Conservation (phyloP, 345 rosid species). For the Eucalyptus marginata region DNA sequence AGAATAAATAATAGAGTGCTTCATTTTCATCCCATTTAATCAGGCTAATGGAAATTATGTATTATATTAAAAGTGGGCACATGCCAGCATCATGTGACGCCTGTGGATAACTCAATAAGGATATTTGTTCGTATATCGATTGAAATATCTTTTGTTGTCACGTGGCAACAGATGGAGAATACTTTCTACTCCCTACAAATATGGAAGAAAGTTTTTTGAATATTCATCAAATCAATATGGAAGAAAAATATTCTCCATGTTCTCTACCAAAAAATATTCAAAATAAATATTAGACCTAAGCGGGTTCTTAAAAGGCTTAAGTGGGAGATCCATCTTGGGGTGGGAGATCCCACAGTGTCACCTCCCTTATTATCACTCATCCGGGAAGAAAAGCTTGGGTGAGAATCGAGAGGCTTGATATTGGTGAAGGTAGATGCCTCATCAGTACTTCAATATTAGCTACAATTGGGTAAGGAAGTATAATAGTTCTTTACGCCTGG, state of each 20-base stretch:
- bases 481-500: accelerated
- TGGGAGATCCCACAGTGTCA: too few species aligned
- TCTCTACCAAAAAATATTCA: accelerated
- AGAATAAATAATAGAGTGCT: too few species aligned
- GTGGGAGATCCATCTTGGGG: accelerated
- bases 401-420: too few species aligned
- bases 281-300: too few species aligned
- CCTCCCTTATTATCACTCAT: accelerated
- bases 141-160: accelerated
- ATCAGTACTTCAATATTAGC: too few species aligned
- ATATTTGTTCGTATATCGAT: background rate
- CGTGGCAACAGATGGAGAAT: background rate
- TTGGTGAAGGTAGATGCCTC: accelerated
- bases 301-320: accelerated
- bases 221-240: background rate
- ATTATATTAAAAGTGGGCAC: background rate
- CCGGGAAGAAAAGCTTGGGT: accelerated
- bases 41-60: background rate
- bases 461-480: accelerated
- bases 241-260: background rate
- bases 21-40: background rate
- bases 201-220: too few species aligned
- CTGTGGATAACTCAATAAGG: background rate
- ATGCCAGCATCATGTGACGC: background rate
- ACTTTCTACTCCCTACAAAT: background rate